Conservation (phyloP, 2,329 filamentous ascomycete genomes). For the Nannizzia gypsea region DNA sequence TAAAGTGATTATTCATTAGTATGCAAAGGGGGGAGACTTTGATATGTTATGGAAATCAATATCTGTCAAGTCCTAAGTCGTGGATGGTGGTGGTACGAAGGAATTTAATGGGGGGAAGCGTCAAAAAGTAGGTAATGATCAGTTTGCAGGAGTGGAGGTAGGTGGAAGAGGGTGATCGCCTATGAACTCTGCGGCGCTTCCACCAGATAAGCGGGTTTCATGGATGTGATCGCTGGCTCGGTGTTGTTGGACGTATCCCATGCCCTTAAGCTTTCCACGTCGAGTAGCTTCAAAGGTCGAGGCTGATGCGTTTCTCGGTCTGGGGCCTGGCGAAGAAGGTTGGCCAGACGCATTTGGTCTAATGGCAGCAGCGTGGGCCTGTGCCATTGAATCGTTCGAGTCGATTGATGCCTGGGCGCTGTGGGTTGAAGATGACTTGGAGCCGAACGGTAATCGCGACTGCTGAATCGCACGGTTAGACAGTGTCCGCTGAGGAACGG, state of each 20-base stretch:
- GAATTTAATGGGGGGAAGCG: not conserved
- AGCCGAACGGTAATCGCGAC: conserved; percentile 32
- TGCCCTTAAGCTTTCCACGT: conserved; percentile 29
- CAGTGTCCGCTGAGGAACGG: not conserved
- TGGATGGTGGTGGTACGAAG: not conserved
- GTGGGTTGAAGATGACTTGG: conserved; percentile 26
- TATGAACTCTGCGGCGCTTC: conserved; percentile 27
- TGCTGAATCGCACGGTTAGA: not conserved
- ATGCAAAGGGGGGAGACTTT: conserved; percentile 11
- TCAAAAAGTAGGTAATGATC: not conserved
- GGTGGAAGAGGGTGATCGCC: not conserved
- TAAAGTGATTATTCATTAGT: not conserved
- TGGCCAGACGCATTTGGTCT: conserved; percentile 18
- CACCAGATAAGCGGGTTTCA: conserved; percentile 26
- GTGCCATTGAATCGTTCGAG: conserved; percentile 31
- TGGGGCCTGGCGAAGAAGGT: not conserved
- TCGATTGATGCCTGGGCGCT: conserved; percentile 27
- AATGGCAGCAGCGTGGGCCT: conserved; percentile 15
- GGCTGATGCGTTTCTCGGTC: conserved; percentile 7
- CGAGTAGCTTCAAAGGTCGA: conserved; percentile 20
- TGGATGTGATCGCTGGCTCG: conserved; percentile 39
- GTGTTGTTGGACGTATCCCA: conserved; percentile 41
- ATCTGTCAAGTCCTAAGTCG: not conserved
- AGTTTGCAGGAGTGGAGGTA: not conserved
- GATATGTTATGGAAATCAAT: conserved; percentile 13